Evolutionary conservation across 768 basidiomycete species (phyloP).

Genomic region (Xerocomus potaroensis): DNA sequence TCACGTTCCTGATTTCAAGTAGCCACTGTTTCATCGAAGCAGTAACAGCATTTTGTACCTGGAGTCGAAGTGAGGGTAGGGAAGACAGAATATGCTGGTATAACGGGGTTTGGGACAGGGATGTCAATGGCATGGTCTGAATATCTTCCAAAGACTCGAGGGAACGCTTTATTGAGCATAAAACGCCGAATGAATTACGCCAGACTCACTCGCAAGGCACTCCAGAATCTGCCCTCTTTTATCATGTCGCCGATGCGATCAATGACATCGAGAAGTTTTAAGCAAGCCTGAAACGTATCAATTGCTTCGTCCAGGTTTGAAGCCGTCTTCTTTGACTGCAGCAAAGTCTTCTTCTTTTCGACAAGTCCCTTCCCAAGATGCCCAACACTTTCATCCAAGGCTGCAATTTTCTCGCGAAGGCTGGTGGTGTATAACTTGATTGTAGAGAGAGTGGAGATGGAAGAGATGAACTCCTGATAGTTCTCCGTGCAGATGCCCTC

Average conservation of each 20-base stretch:
- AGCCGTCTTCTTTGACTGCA: slow-evolving; percentile 90
- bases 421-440: slow-evolving; percentile 96
- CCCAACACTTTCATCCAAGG: slow-evolving; percentile 82
- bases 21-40: slow-evolving; percentile 97
- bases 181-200: slow-evolving; percentile 12
- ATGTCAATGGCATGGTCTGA: slow-evolving; percentile 82
- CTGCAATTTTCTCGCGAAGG: slow-evolving; percentile 86
- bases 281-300: slow-evolving; percentile 88
- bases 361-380: slow-evolving; percentile 84
- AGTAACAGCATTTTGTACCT: slow-evolving; percentile 91
- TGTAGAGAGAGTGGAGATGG: slow-evolving; percentile 92
- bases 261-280: slow-evolving; percentile 89
- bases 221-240: slow-evolving; percentile 92
- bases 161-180: slow-evolving; percentile 27
- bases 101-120: slow-evolving; percentile 88
- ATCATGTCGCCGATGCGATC: slow-evolving; percentile 93
- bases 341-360: slow-evolving; percentile 87
- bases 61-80: slow-evolving; percentile 80
- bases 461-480: slow-evolving; percentile 96
- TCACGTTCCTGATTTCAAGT: slow-evolving; percentile 87
- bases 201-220: slow-evolving; percentile 81
- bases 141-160: slow-evolving; percentile 92
- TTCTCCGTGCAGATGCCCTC: slow-evolving; percentile 94
- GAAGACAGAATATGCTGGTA: slow-evolving; percentile 90
- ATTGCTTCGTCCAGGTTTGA: slow-evolving; percentile 95